Evolutionary conservation across 2,329 filamentous ascomycete species (phyloP).

Genomic region (Fusarium austroafricanum): DNA sequence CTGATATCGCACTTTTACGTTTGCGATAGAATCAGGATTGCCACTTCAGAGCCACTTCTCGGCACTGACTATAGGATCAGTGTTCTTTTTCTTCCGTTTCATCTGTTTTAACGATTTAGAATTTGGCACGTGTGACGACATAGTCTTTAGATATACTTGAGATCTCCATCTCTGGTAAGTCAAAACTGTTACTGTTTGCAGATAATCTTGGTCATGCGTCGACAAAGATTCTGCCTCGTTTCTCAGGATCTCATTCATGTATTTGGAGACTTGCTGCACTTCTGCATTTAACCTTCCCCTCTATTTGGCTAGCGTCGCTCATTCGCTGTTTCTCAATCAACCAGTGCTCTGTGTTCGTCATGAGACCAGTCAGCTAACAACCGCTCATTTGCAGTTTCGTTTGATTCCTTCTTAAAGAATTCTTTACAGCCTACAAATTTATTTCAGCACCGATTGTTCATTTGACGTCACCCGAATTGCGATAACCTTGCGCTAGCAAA

Average conservation of each 20-base stretch:
- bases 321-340: conserved; percentile 26
- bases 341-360: conserved; percentile 24
- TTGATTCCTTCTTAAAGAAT: conserved; percentile 35
- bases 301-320: conserved; percentile 17
- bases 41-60: conserved; percentile 39
- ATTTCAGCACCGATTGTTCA: conserved; percentile 11
- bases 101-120: conserved; percentile 47
- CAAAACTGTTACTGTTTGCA: conserved; percentile 7
- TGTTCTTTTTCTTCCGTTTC: conserved; percentile 37
- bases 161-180: conserved; percentile 45
- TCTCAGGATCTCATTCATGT: conserved; percentile 7
- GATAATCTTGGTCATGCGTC: conserved; percentile 10
- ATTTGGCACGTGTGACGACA: conserved; percentile 44
- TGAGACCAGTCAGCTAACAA: conserved; percentile 40
- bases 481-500: conserved; percentile 12
- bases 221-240: conserved; percentile 17
- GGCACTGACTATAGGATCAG: conserved; percentile 24
- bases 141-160: conserved; percentile 46
- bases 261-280: conserved; percentile 8
- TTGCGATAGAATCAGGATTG: conserved; percentile 35
- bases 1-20: conserved; percentile 38
- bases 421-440: conserved; percentile 25
- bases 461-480: conserved; percentile 11
- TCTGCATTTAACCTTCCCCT: conserved; percentile 23
- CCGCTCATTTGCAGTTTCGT: conserved; percentile 32